These are phyloP conservation scores for Aspergillus sp. DNA, from an alignment of 2,329 filamentous ascomycete genomes.

Conservation along the genomic window DNA sequence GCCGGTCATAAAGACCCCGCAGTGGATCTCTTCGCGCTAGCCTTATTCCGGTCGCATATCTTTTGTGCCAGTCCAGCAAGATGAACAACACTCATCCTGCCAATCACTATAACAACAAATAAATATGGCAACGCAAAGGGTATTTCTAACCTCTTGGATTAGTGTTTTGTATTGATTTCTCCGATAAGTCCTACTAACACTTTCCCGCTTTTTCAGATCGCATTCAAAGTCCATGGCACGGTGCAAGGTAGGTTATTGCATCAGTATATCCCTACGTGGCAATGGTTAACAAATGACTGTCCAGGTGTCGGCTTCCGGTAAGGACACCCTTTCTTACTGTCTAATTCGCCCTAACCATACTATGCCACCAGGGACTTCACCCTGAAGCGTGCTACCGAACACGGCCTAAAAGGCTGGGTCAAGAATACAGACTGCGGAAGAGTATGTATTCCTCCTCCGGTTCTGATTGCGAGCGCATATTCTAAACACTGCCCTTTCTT, in stretches of 20 bases:
- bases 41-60: not conserved
- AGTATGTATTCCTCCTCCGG: constrained; percentile 26
- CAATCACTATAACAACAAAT: not conserved
- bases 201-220: constrained; percentile 27
- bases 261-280: not conserved
- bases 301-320: constrained; percentile 37
- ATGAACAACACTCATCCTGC: not conserved
- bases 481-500: not conserved
- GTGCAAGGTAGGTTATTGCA: constrained; percentile 63
- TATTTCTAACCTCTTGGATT: not conserved
- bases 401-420: constrained; percentile 50
- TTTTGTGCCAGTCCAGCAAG: not conserved
- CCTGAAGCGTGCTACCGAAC: constrained; percentile 41
- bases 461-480: not conserved
- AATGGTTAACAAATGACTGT: not conserved
- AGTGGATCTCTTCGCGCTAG: not conserved
- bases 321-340: not conserved
- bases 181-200: not conserved
- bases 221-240: constrained; percentile 59
- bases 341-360: not conserved
- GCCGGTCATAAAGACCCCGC: not conserved
- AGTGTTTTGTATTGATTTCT: too few species aligned
- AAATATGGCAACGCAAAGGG: constrained; percentile 23
- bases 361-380: constrained; percentile 41
- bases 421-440: constrained; percentile 48